Percentiles rank a stretch among this genome's conserved stretches.
Conservation (phyloP, 106 monocot species). For the Chionographis japonica region DNA sequence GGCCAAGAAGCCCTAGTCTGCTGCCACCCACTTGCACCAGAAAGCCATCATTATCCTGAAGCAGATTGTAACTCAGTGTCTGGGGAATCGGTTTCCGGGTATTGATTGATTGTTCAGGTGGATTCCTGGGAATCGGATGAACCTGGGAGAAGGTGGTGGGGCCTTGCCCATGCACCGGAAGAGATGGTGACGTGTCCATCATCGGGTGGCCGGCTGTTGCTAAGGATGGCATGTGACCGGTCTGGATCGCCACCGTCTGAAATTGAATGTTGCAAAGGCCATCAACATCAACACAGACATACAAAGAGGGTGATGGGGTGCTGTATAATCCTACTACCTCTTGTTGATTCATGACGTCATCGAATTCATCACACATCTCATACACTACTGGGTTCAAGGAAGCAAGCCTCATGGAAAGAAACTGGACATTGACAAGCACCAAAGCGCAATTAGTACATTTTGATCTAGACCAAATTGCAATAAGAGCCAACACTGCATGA, state of each 20-base stretch:
- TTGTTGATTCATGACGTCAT: conserved; percentile 17
- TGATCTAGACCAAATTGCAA: too few relatives aligned
- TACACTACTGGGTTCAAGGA: conserved; percentile 37
- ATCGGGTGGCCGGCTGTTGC: conserved; percentile 23
- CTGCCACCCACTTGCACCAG: conserved; percentile 26
- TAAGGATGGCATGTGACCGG: conserved; percentile 19
- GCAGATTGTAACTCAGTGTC: background rate
- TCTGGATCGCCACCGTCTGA: conserved; percentile 32
- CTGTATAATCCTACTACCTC: background rate
- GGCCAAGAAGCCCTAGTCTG: conserved; percentile 14
- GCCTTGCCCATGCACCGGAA: conserved; percentile 26
- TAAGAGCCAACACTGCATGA: too few relatives aligned
- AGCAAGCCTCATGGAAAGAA: conserved; percentile 58
- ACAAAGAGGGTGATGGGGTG: too few relatives aligned
- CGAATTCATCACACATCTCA: conserved; percentile 31
- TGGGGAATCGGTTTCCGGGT: too few relatives aligned
- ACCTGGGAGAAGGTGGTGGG: conserved; percentile 34
- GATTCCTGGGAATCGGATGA: background rate
- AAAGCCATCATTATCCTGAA: conserved; percentile 32
- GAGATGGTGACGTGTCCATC: conserved; percentile 13
- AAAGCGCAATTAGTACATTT: background rate
- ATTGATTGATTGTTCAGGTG: too few relatives aligned
- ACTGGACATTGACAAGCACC: conserved; percentile 14
- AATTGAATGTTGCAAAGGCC: background rate
- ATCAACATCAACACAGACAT: background rate